A percentile compares a stretch with the other conserved stretches of the same genome.
These are phyloP conservation scores for Trichoderma polysporum DNA, from an alignment of 2,329 filamentous ascomycete genomes.

Conservation along the genomic window DNA sequence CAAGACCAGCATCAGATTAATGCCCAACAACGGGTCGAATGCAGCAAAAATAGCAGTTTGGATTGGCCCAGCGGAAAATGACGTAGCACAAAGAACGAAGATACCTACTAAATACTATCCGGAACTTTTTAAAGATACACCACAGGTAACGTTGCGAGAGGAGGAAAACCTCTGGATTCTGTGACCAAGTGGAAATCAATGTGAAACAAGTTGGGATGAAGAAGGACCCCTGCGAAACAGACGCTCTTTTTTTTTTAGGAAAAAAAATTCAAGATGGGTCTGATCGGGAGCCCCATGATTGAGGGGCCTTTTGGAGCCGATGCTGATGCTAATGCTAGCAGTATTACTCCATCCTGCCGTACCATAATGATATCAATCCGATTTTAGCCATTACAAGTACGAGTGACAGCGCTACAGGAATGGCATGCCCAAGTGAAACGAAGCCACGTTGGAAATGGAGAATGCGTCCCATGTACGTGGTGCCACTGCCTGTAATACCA, in stretches of 20 bases:
- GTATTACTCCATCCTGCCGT: background rate
- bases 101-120: background rate
- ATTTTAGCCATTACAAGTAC: background rate
- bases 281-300: background rate
- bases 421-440: conserved; percentile 3
- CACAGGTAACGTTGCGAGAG: background rate
- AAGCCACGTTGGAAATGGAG: conserved; percentile 2
- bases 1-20: background rate
- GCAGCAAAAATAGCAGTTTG: background rate
- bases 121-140: background rate
- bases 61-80: background rate
- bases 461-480: background rate
- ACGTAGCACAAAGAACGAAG: background rate
- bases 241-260: background rate
- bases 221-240: background rate
- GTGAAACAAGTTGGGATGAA: conserved; percentile 2
- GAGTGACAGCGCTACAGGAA: no score
- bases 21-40: conserved; percentile 20
- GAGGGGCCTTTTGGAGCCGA: background rate
- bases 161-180: background rate
- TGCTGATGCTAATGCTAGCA: background rate
- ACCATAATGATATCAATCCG: background rate
- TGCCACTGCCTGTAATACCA: background rate
- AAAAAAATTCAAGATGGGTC: background rate
- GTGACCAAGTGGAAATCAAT: background rate